Evolutionary conservation across 139 green algal genomes (phyloP), one percentile per base, ranked within the genome.

Genomic region (Penium margaritaceum): DNA sequence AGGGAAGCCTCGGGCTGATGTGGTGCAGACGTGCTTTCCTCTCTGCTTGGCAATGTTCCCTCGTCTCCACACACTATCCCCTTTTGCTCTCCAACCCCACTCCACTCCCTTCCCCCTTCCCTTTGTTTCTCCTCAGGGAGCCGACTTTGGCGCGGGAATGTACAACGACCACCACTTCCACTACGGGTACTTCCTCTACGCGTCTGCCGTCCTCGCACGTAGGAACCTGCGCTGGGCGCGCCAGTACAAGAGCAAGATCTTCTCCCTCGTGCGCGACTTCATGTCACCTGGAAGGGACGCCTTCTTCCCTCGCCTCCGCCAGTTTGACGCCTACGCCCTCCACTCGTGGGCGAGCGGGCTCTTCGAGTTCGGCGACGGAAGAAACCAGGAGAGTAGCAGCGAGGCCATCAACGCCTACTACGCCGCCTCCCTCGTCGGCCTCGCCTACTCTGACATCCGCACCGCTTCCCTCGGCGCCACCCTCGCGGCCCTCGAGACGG

Each of bases 161-260:
- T 86, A 86, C 72, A 86, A 86, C 67, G 81, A 85, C 72, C 81
- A 86, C 38, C 72, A 86, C 36, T 86, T 60, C 7, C 77, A 85
- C 35, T 85, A 85, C 32, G 81, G 81, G 27, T 86, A 86, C 66
- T 64, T 81, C 38, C 30, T 84, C 29, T 85, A 83, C 30, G 81
- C 81, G 0, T 65, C 74, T 5, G 81, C 81, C 7, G 76, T 53
- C 2, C 24, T 60, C 5, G 51, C 51, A 4, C 1, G 44, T 86
- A 33, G 71, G n/a, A 33, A 76, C 57, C 0, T 55, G 4, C 15
- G 32, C 21, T 86, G 81, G 81, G 67, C 27, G 24, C 24, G 27
- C 46, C 24, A 21, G 5, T 67, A 75, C 12, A 69, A 34, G 19
- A 47, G 47, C 9, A 24, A 37, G 15, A 39, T 75, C 47, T 33